A percentile compares a stretch with the other conserved stretches of the same genome.
Conservation (phyloP, 2,329 filamentous ascomycete genomes). For the Diaporthe capsici region DNA sequence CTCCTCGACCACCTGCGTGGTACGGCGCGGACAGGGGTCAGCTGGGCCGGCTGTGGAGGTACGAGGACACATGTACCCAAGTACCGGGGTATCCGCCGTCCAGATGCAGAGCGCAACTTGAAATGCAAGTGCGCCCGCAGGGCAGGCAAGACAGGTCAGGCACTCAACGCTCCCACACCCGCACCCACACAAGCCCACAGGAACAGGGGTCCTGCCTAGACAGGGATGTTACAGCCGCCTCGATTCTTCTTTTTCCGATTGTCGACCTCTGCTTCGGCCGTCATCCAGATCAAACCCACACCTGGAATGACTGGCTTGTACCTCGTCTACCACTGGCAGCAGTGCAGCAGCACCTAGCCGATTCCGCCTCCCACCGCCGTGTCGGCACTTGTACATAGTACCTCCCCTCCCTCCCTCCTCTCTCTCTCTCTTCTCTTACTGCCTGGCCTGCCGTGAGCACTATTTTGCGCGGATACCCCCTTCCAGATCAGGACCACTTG, state of each 20-base stretch:
- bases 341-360: neutral
- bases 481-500: neutral
- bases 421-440: neutral
- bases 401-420: neutral
- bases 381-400: conserved; percentile 10
- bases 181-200: neutral
- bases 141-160: conserved; percentile 14
- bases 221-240: conserved; percentile 28
- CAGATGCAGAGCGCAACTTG: neutral
- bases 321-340: neutral
- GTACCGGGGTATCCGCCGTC: neutral
- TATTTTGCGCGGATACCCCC: conserved; percentile 23
- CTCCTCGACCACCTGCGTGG: conserved; percentile 18
- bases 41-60: conserved; percentile 3
- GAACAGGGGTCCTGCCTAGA: conserved; percentile 12
- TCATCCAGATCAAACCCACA: conserved; percentile 13
- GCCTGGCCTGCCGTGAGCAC: neutral
- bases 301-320: neutral
- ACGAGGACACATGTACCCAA: neutral
- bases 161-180: neutral
- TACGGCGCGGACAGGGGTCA: conserved; percentile 8
- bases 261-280: conserved; percentile 14
- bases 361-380: neutral
- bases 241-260: conserved; percentile 33
- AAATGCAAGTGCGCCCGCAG: conserved; percentile 10